These are phyloP conservation scores for Eucalyptus erythrocorys DNA, from an alignment of 345 rosid genomes.

Conservation along the genomic window DNA sequence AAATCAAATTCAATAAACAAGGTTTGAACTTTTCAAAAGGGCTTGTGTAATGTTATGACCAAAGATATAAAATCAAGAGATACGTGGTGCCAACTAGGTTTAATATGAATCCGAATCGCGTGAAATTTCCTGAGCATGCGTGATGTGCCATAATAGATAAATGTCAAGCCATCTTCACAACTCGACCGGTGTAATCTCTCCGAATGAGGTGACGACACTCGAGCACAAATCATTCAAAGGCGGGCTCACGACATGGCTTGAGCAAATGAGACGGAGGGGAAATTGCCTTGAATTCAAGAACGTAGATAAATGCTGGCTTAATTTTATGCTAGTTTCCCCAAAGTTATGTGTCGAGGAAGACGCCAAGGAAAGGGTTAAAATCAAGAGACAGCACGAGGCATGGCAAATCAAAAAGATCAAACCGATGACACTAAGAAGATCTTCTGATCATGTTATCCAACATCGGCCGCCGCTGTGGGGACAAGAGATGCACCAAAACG, in stretches of 20 bases:
- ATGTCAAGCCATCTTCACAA: not conserved
- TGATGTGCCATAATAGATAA: not conserved
- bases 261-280: not conserved
- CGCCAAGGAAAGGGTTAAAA: not conserved
- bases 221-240: not conserved
- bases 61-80: not conserved
- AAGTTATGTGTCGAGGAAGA: not conserved
- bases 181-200: not conserved
- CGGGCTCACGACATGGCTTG: not conserved
- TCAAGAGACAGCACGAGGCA: not conserved
- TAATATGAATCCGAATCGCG: not conserved
- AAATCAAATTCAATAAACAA: not conserved
- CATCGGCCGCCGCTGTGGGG: not conserved
- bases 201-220: not conserved
- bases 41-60: not conserved
- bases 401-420: not conserved
- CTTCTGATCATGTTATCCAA: not conserved
- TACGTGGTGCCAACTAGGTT: not conserved
- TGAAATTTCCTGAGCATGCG: not conserved
- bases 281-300: too few species aligned
- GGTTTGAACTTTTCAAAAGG: not conserved
- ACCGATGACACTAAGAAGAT: not conserved
- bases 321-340: not conserved
- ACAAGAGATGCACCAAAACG: not conserved
- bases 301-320: too few species aligned